Conservation (phyloP, 805 yeast genomes). For the Soucietia sequanensis region DNA sequence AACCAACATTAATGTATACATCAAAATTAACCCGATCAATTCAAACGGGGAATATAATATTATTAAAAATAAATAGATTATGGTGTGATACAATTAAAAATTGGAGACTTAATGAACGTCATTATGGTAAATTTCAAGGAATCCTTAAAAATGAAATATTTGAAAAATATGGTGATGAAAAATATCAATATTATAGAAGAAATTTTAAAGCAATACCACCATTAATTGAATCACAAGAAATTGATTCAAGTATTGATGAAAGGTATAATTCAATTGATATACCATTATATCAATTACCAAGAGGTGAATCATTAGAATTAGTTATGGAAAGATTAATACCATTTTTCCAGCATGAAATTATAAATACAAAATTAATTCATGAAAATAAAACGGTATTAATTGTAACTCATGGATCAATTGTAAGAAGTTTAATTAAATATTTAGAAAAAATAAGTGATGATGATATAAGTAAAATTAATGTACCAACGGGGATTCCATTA, state of each 20-base stretch:
- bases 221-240: slow-evolving; percentile 14
- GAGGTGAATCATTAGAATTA: slow-evolving; percentile 39
- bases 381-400: slow-evolving; percentile 31
- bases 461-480: slow-evolving; percentile 38
- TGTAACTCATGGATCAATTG: slow-evolving; percentile 44
- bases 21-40: slow-evolving; percentile 40
- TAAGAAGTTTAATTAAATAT: slow-evolving; percentile 39
- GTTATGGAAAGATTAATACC: slow-evolving; percentile 42
- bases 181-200: slow-evolving; percentile 38
- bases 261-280: slow-evolving; percentile 25
- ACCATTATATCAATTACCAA: slow-evolving; percentile 24
- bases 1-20: slow-evolving; percentile 36
- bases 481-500: slow-evolving; percentile 46
- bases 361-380: slow-evolving; percentile 20
- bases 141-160: slow-evolving; percentile 35
- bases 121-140: slow-evolving; percentile 45
- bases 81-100: slow-evolving; percentile 38
- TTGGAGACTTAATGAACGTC: slow-evolving; percentile 46
- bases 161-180: slow-evolving; percentile 28
- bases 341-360: slow-evolving; percentile 28
- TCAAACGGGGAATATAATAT: slow-evolving; percentile 39
- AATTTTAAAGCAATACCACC: slow-evolving; percentile 40
- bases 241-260: slow-evolving; percentile 35
- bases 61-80: slow-evolving; percentile 27
- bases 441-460: slow-evolving; percentile 34